Base-by-base conservation (phyloP, 2,329 filamentous ascomycete genomes). In the Cordyceps farinosa region DNA sequence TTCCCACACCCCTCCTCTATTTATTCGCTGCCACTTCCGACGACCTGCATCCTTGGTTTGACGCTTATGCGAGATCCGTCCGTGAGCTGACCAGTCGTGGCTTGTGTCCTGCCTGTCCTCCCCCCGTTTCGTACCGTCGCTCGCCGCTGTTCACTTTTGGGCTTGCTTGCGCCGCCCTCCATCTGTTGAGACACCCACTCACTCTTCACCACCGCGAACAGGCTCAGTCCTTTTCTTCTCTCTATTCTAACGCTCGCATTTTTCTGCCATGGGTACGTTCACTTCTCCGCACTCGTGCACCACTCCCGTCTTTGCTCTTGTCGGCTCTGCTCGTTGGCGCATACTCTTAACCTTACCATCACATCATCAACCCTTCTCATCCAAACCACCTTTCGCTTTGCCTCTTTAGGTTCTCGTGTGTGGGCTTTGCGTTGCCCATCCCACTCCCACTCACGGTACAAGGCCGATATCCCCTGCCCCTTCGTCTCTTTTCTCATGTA, bases 51-150 rank as follows among this genome's bases (percentile, higher is more conserved):
- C 67, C 65, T 67, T 50, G 47, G 56, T 65, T 69, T 72, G 71
- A 69, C 69, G 66, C 72, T 69, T 68, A 73, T 71, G 71, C 71
- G 71, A 73, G 66, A 71, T 66, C 69, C 67, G 67, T 70, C 69
- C 67, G 65, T 71, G 69, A 66, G 67, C 69, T 71, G 69, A 73
- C 70, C 70, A 69, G 62, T 65, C 63, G 61, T 63, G 61, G 53
- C 61, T 58, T 57, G 61, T 63, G 22, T 64, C 66, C 66, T 67
- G 64, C 65, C 67, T 42, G 36, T 38, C 64, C 61, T 51, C 69
- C 67, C 64, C 61, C 70, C 67, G 64, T 67, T 67, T 63, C 45
- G 65, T 67, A 66, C 67, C 66, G 63, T 66, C 64, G 62, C 67
- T 67, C 64, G 67, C 68, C 30, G 53, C 38, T 60, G 47, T 56